These are phyloP conservation scores for Acer negundo DNA, from an alignment of 345 rosid genomes.

Conservation along the genomic window DNA sequence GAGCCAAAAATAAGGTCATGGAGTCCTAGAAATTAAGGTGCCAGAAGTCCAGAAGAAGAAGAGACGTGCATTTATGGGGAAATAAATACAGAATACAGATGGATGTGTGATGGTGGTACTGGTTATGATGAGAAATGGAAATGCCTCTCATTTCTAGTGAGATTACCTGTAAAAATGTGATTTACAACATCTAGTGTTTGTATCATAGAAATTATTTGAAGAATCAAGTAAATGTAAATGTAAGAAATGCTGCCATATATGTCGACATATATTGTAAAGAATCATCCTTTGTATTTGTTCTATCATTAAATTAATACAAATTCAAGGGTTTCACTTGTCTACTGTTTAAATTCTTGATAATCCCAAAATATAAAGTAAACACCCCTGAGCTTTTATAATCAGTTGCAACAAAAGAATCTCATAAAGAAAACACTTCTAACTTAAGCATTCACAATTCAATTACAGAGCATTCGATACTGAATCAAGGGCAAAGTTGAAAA, in stretches of 20 bases:
- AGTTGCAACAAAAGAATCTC: too few species aligned
- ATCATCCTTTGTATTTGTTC: neutral
- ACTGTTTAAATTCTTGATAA: too few species aligned
- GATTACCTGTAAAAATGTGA: slow-evolving; percentile 1
- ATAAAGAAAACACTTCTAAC: too few species aligned
- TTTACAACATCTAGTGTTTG: neutral
- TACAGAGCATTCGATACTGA: too few species aligned
- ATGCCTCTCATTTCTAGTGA: slow-evolving; percentile 4
- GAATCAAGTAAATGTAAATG: too few species aligned
- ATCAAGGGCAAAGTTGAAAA: neutral
- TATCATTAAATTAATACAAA: neutral
- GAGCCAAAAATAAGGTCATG: neutral
- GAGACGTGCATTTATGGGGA: neutral
- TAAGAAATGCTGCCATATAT: neutral
- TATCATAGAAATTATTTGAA: slow-evolving; percentile 15
- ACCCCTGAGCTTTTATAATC: too few species aligned
- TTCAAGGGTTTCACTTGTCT: too few species aligned
- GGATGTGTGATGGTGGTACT: neutral
- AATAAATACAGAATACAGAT: neutral
- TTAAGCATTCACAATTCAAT: too few species aligned
- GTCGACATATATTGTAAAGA: neutral
- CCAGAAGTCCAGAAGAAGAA: neutral
- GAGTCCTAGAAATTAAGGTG: neutral
- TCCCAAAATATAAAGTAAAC: too few species aligned
- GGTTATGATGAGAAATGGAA: slow-evolving; percentile 7